These are phyloP conservation scores for Aechmea fasciata DNA, from an alignment of 176 grass and related monocot genomes.

Conservation along the genomic window DNA sequence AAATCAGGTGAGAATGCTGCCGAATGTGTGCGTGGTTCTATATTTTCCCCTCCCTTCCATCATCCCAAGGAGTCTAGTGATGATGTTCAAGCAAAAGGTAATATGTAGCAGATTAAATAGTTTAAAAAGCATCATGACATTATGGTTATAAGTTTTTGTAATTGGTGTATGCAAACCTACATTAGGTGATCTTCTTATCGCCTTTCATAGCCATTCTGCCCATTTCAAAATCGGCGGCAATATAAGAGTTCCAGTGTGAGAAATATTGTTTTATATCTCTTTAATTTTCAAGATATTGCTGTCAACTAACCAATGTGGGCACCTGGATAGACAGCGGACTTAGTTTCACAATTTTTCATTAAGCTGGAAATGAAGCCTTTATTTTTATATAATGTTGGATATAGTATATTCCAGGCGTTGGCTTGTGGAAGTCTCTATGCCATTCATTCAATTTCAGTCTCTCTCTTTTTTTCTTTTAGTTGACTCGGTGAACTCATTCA, in stretches of 20 bases:
- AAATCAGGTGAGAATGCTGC: slow-evolving; percentile 29
- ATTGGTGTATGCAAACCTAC: not conserved
- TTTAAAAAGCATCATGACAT: slow-evolving; percentile 1
- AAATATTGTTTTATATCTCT: not conserved
- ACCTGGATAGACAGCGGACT: no score
- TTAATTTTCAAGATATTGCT: not conserved
- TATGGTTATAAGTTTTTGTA: slow-evolving; percentile 3
- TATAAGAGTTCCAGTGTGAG: not conserved
- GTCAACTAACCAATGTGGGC: not conserved
- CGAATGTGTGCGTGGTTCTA: slow-evolving; percentile 31
- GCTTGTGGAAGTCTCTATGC: no score
- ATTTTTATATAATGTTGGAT: no score
- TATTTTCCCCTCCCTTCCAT: slow-evolving; percentile 88
- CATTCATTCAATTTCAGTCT: not conserved
- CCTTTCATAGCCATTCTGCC: not conserved
- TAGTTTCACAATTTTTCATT: no score
- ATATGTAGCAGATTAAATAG: not conserved
- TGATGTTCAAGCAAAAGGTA: slow-evolving; percentile 35
- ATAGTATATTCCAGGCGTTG: no score
- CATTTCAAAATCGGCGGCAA: not conserved
- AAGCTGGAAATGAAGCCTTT: no score
- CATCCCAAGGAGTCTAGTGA: slow-evolving; percentile 49
- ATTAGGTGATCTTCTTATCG: not conserved
- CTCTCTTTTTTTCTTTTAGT: not conserved
- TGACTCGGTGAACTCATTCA: not conserved